These are phyloP conservation scores for Yamadazyma dushanensis DNA, from an alignment of 1,139 yeast species.

Conservation along the genomic window DNA sequence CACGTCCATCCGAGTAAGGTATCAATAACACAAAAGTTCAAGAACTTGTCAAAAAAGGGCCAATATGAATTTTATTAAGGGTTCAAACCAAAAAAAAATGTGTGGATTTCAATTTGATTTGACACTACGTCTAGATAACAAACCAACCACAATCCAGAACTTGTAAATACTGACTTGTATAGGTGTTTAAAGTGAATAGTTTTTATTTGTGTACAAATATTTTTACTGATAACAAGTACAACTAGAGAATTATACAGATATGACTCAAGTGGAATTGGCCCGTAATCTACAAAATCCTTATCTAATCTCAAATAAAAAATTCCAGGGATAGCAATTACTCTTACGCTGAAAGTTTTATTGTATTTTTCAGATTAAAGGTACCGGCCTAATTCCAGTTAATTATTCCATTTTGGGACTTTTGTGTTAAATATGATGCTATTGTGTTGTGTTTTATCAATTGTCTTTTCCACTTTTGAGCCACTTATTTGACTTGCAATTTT, in stretches of 20 bases:
- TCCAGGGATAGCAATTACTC: slow-evolving; percentile 3
- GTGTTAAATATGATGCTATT: too few relatives aligned
- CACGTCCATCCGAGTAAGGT: slow-evolving; percentile 1
- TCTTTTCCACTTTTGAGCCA: too few relatives aligned
- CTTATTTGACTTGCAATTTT: too few relatives aligned
- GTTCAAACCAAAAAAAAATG: slow-evolving; percentile 1
- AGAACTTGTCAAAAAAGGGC: too few relatives aligned
- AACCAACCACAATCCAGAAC: too few relatives aligned
- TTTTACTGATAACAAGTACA: not conserved
- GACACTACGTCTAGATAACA: slow-evolving; percentile 2
- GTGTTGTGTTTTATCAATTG: too few relatives aligned
- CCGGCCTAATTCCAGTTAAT: not conserved
- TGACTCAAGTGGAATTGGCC: slow-evolving; percentile 1
- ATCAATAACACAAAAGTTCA: not conserved
- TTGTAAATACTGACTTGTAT: too few relatives aligned
- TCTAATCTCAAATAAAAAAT: not conserved
- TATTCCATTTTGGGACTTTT: not conserved
- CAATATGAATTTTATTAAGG: not conserved
- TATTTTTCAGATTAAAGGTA: not conserved
- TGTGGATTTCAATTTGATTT: slow-evolving; percentile 1
- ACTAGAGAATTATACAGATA: not conserved
- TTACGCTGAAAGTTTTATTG: not conserved
- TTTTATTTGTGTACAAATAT: too few relatives aligned
- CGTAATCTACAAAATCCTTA: not conserved
- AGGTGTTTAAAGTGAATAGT: too few relatives aligned